Evolutionary conservation across 768 basidiomycete genomes (phyloP), one percentile per base, ranked within the genome.

Genomic region (Collybia sp.): DNA sequence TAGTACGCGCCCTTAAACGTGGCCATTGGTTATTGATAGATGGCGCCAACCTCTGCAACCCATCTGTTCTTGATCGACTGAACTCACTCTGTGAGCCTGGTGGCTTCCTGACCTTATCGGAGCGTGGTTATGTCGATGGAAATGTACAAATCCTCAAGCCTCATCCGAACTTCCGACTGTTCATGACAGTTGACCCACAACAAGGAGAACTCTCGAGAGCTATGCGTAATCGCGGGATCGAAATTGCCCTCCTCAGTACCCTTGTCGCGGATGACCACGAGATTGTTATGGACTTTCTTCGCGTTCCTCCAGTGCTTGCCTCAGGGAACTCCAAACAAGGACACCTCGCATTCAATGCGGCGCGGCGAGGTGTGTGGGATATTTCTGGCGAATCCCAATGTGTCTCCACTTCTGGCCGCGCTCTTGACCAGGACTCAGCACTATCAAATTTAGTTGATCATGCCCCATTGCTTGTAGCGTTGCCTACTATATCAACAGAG

Each of bases 181-280:
- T 98, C 67, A 95, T 99, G 93, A 80, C 84, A 2, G 82, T 94
- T 43, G 91, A 99, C 59, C 88, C 92, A 20, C 83, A 85, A 50
- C 77, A 85, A 50, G 96, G 96, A 38, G 96, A 99, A 65, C 70
- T 98, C 10, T 98, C 96, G 1, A 77, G 96, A 32, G 96, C 96
- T 2, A 99, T 99, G 96, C 86, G 96, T 18, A 99, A 99, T 66
- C 82, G 96, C 46, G 95, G 95, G 13, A 71, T 96, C 31, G 96
- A 99, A 64, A 76, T 97, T 40, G 75, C 77, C 20, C 55, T 93
- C 44, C 44, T 73, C 9, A 42, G 58, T 5, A 43, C 47, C 15
- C 61, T 65, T 40, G 56, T 60, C 12, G 53, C 66, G 10, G 77
- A 82, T 47, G 85, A 86, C 52, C n/a, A 30, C 8, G 45, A 43